phyloP scores from a whole-genome alignment of 2,329 filamentous ascomycete genomes.

The Trichoderma gracile region DNA sequence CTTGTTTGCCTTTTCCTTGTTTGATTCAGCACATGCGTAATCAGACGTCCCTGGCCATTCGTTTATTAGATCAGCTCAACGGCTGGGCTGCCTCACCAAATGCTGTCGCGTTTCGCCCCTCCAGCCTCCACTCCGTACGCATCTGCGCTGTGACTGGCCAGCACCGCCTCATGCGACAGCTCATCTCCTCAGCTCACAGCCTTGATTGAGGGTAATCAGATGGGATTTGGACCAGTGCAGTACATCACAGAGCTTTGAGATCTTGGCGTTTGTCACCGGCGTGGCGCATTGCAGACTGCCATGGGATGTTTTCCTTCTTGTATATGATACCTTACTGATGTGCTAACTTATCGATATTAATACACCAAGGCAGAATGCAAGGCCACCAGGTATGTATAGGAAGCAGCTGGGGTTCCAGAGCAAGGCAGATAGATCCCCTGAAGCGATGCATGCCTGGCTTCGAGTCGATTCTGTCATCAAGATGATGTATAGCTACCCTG shows the following conservation, averaged over 20 bases:
- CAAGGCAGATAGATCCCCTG: too few species aligned
- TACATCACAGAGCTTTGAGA: too few species aligned
- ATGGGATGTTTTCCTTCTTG: not conserved
- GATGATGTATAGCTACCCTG: too few species aligned
- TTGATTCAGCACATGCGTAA: not conserved
- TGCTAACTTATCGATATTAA: too few species aligned
- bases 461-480: too few species aligned
- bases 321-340: too few species aligned
- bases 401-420: too few species aligned
- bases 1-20: not conserved
- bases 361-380: not conserved
- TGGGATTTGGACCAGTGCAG: too few species aligned
- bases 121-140: constrained; percentile 16
- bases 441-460: too few species aligned
- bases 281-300: too few species aligned
- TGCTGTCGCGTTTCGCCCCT: constrained; percentile 20
- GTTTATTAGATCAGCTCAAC: constrained; percentile 12
- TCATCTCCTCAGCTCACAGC: not conserved
- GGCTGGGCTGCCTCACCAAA: constrained; percentile 18
- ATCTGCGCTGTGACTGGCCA: constrained; percentile 20
- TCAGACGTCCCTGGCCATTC: not conserved
- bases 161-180: constrained; percentile 23
- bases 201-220: not conserved
- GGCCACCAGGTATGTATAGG: too few species aligned
- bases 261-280: too few species aligned